Base-by-base conservation (phyloP, 2,329 filamentous ascomycete species). In the Aspergillus tamarii region DNA sequence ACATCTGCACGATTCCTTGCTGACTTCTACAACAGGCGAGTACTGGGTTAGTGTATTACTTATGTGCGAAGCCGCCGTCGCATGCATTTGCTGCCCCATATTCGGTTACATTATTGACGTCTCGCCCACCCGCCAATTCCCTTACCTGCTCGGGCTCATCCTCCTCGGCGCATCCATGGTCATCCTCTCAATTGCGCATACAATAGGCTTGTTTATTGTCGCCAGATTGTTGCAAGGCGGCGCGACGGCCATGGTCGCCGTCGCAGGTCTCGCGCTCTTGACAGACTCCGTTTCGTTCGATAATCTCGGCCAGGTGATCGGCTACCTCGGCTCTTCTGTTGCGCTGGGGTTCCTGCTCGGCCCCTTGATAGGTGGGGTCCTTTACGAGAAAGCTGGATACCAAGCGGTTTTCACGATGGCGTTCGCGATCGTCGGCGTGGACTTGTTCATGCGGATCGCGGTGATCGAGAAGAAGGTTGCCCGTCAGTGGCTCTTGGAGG, bases 391-490 rank as follows among this genome's bases (percentile, higher is more conserved):
- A 68, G 81, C 83, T 0, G 88, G 88, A 2, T 86, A 86, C 69
- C 71, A 75, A 14, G 87, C 86, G 0, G 87, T 90, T 0, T 89
- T 89, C 71, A 83, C 82, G 0, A 75, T 89, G 28, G 84, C 82
- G 0, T 80, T 87, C 55, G 83, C 78, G 0, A 73, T 90, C 10
- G 72, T 90, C 1, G 81, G 70, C 0, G 64, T 89, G 19, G 88
- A 90, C 72, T 85, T 90, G 63, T 61, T 85, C 26, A 84, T 89
- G 82, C 83, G 88, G 14, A 69, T 88, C 0, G 72, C 87, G 6
- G 81, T 90, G 59, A 82, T 90, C n/a, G 88, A 90, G 74, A 88
- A 88, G 74, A 87, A 86, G 70, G 80, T 82, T 1, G 86, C 87
- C 4, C 66, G 67, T 14, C 68, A 73, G 23, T 74, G 77, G 67